Conservation (phyloP, 106 monocot species). For the Acorus calamus region DNA sequence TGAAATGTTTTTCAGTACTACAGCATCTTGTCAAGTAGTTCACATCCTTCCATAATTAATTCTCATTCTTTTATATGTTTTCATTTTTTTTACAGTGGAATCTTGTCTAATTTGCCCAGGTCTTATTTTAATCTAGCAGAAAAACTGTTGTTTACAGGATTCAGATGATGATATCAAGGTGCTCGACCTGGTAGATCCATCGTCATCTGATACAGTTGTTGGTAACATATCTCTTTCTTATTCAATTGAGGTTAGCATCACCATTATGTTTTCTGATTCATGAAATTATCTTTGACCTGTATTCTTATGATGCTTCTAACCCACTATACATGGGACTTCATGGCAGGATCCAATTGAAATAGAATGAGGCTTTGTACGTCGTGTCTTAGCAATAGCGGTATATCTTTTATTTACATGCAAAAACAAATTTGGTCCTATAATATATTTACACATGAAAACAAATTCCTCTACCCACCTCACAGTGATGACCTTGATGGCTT, state of each 20-base stretch:
- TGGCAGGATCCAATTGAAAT: conserved; percentile 91
- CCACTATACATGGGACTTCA: neutral
- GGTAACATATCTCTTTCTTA: conserved; percentile 63
- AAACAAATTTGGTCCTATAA: neutral
- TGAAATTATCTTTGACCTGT: neutral
- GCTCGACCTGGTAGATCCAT: conserved; percentile 53
- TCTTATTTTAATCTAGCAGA: too few species aligned
- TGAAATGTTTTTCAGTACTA: too few species aligned
- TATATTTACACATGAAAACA: neutral
- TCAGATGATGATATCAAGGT: conserved; percentile 30
- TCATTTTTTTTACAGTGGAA: too few species aligned
- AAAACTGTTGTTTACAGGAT: conserved; percentile 25
- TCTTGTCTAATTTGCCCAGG: too few species aligned
- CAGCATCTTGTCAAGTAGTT: too few species aligned
- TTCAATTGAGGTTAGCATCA: conserved; percentile 54
- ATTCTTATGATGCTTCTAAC: neutral
- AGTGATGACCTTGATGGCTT: too few species aligned
- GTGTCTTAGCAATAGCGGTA: conserved; percentile 82
- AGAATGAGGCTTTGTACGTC: conserved; percentile 70
- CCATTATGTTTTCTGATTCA: conserved; percentile 1
- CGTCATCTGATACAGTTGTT: conserved; percentile 35
- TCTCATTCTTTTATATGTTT: too few species aligned
- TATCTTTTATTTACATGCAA: neutral
- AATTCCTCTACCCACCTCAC: too few species aligned
- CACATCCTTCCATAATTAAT: too few species aligned